Percentiles rank a stretch among this genome's conserved stretches.
These are phyloP conservation scores for Cryptococcus deneoformans DNA, from an alignment of 1,284 basidiomycete genomes.

Conservation along the genomic window DNA sequence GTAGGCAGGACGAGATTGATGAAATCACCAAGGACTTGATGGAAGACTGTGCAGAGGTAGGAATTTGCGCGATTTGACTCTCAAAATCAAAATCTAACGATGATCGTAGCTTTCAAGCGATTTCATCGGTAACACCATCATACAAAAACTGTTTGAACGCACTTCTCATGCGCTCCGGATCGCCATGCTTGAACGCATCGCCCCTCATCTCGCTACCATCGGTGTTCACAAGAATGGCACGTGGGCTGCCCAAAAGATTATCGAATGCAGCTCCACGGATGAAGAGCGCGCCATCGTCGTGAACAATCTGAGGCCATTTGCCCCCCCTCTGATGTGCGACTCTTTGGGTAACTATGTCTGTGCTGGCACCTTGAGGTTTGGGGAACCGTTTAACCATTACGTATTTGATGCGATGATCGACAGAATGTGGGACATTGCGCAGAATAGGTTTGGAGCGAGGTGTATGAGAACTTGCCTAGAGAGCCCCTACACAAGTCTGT, in stretches of 20 bases:
- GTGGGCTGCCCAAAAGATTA: conserved; percentile 99
- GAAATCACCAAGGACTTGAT: conserved; percentile 83
- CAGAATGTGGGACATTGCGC: conserved; percentile 96
- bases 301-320: conserved; percentile 82
- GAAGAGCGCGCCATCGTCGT: conserved; percentile 85
- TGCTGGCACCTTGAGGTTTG: conserved; percentile 83
- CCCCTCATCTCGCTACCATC: conserved; percentile 93
- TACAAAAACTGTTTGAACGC: conserved; percentile 95
- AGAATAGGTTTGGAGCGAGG: conserved; percentile 88
- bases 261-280: conserved; percentile 86
- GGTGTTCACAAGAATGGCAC: conserved; percentile 99
- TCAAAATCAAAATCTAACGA: not conserved
- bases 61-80: conserved; percentile 5
- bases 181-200: conserved; percentile 88
- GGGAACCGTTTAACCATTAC: conserved; percentile 84
- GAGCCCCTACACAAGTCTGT: conserved; percentile 74
- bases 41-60: conserved; percentile 58
- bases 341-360: conserved; percentile 98
- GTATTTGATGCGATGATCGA: conserved; percentile 98
- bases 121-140: conserved; percentile 96
- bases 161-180: conserved; percentile 74
- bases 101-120: conserved; percentile 70
- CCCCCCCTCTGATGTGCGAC: conserved; percentile 90
- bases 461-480: conserved; percentile 98
- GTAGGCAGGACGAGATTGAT: conserved; percentile 85